Base-by-base conservation (phyloP, 164 flowering plant genomes). In the Stephania japonica region DNA sequence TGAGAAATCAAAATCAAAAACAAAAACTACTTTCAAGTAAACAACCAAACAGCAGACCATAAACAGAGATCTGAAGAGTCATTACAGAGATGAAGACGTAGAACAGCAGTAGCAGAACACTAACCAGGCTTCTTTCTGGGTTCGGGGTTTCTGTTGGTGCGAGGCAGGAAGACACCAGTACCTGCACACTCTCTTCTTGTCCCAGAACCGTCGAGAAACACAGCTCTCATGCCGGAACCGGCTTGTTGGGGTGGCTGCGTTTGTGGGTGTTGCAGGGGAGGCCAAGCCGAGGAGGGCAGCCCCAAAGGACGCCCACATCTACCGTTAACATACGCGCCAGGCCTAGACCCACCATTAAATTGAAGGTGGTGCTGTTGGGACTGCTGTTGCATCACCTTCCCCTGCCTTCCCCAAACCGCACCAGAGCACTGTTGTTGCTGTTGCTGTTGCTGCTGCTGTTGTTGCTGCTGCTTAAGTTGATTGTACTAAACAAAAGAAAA, bases 131-230 rank as follows among this genome's bases (percentile, higher is more conserved):
- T 87, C 74, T 86, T 88, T 38, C 85, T 83, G 14, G 79, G 70
- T 12, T 84, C 89, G 0, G 83, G 49, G 73, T 77, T 78, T 9
- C 83, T 79, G 2, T 42, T 65, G 62, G 81, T 75, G 42, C 87
- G 78, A 6, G 93, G 93, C 76, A 89, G 75, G 87, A 91, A 91
- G 8, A 91, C 92, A 5, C 93, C 97, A 12, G 92, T 91, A 2
- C 93, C 97, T 50, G 76, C 25, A 1, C 80, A 78, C 62, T 80
- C 75, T 76, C 83, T 78, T 68, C 80, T 72, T 1, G 87, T 69
- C 19, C 82, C 81, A 5, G 88, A 71, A 12, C 85, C 83, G 2
- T 78, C 86, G 14, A 88, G 88, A 67, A 85, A 89, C 26, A 87
- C 82, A 0, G 89, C 90, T 72, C 84, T 72, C 86, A 84, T 84